A percentile compares a stretch with the other conserved stretches of the same genome.
These are phyloP conservation scores for Poa pratensis DNA, from an alignment of 176 grass and related monocot genomes.

Conservation along the genomic window DNA sequence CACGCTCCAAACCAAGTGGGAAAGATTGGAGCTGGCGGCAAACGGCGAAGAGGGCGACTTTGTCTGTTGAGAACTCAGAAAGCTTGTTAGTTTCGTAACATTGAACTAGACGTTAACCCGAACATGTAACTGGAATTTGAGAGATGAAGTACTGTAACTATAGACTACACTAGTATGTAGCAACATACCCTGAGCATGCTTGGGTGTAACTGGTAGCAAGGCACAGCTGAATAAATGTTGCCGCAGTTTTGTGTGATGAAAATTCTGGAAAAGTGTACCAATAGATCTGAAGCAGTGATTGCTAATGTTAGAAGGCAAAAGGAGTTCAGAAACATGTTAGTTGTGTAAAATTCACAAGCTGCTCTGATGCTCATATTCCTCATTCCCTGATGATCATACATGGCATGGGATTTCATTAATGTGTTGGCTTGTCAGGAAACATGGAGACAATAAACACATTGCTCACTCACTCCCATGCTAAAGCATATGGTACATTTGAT, in stretches of 20 bases:
- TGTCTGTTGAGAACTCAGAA: conserved; percentile 10
- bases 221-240: conserved; percentile 28
- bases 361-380: not conserved
- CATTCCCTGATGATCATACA: not conserved
- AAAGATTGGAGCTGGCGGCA: conserved; percentile 37
- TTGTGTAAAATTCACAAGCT: not conserved
- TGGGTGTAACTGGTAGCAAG: conserved; percentile 1
- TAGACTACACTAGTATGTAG: not conserved
- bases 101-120: not conserved
- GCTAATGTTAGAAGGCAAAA: not conserved
- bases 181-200: conserved; percentile 17
- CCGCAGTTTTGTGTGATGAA: conserved; percentile 14
- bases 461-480: conserved; percentile 3
- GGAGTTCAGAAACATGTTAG: not conserved
- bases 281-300: not conserved
- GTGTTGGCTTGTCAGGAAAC: not conserved
- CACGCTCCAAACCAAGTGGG: conserved; percentile 51
- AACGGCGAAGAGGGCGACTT: conserved; percentile 19
- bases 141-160: conserved; percentile 22
- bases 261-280: not conserved
- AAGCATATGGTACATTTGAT: conserved; percentile 2
- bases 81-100: not conserved
- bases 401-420: not conserved
- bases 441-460: conserved; percentile 9
- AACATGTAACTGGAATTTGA: conserved; percentile 3